These are phyloP conservation scores for Phytomonas francai DNA, from an alignment of 208 protist genomes.

Conservation along the genomic window DNA sequence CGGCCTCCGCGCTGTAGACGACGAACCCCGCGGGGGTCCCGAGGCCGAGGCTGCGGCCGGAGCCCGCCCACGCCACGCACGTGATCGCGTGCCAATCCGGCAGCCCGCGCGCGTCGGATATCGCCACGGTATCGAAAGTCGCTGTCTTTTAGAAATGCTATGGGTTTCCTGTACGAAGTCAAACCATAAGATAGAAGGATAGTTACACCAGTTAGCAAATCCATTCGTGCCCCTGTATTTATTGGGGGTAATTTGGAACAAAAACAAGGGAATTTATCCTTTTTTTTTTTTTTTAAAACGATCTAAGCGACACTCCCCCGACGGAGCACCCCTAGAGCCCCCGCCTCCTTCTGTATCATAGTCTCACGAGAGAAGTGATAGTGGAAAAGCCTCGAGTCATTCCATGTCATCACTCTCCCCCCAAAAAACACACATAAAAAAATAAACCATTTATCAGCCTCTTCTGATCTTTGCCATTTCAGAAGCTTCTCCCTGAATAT, in stretches of 20 bases:
- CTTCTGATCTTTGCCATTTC: no score
- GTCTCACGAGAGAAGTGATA: background rate
- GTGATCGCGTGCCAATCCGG: conserved; percentile 39
- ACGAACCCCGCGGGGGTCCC: conserved; percentile 54
- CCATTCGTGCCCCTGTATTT: no score
- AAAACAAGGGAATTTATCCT: no score
- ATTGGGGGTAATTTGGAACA: no score
- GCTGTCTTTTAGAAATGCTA: no score
- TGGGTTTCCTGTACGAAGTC: no score
- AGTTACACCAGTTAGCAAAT: no score
- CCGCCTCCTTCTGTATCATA: background rate
- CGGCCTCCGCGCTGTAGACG: conserved; percentile 59
- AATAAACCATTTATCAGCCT: background rate
- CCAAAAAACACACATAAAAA: background rate
- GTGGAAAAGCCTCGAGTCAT: background rate
- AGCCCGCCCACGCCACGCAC: conserved; percentile 55
- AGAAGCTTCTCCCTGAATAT: no score
- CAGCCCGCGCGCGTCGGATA: background rate
- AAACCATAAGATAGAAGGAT: no score
- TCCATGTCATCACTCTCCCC: background rate
- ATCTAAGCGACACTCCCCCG: no score
- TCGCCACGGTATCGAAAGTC: no score
- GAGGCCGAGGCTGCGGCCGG: conserved; percentile 46
- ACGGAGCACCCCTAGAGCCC: background rate
- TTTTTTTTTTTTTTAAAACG: no score